Evolutionary conservation across 805 yeast species (phyloP).

Genomic region (Candida orba): DNA sequence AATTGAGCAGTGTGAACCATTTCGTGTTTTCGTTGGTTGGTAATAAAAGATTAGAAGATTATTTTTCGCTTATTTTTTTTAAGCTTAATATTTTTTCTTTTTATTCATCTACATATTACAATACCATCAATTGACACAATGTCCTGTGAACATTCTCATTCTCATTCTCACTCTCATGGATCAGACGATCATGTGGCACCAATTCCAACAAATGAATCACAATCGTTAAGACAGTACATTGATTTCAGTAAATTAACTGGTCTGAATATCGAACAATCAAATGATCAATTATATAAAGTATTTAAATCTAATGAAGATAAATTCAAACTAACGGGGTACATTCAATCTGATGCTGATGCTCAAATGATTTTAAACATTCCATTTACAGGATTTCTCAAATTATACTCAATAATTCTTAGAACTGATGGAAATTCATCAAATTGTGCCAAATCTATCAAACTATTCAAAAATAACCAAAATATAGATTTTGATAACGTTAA

Average conservation of each 20-base stretch:
- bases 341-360: slow-evolving; percentile 71
- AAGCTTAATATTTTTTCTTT: too few species aligned
- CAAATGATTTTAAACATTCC: slow-evolving; percentile 77
- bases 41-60: not conserved
- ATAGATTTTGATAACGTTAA: slow-evolving; percentile 67
- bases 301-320: slow-evolving; percentile 47
- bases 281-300: slow-evolving; percentile 34
- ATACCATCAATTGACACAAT: too few species aligned
- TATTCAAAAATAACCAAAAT: slow-evolving; percentile 62
- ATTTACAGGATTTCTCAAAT: slow-evolving; percentile 65
- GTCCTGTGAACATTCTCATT: slow-evolving; percentile 28
- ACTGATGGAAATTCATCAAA: slow-evolving; percentile 47
- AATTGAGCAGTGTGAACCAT: slow-evolving; percentile 70
- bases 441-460: slow-evolving; percentile 63
- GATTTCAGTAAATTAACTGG: slow-evolving; percentile 54
- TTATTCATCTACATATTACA: too few species aligned
- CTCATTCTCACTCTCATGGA: slow-evolving; percentile 13
- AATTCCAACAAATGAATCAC: slow-evolving; percentile 61
- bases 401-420: slow-evolving; percentile 67
- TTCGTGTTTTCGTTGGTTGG: not conserved
- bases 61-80: not conserved
- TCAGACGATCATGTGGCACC: slow-evolving; percentile 41
- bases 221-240: slow-evolving; percentile 56
- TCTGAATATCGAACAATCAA: slow-evolving; percentile 50
- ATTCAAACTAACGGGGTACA: slow-evolving; percentile 37